A percentile compares a stretch with the other conserved stretches of the same genome.
phyloP scores from a whole-genome alignment of 2,329 filamentous ascomycete species.

The Monilinia fructigena region DNA sequence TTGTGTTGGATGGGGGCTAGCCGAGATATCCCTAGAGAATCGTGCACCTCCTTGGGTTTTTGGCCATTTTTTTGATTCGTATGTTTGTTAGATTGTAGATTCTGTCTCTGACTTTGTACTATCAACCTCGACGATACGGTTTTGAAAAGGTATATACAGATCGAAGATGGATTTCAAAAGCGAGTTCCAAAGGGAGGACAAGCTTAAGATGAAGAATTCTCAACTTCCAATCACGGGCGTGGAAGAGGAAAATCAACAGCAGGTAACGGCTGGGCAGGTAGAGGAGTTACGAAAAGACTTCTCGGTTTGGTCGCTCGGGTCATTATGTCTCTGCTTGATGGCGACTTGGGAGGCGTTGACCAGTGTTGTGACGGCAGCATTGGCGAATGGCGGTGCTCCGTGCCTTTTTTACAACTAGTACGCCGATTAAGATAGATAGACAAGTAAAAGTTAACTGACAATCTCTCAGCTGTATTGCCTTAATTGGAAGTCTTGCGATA shows the following conservation, averaged over 20 bases:
- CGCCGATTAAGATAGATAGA: conserved; percentile 5
- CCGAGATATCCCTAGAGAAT: neutral
- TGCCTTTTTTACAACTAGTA: conserved; percentile 49
- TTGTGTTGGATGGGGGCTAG: neutral
- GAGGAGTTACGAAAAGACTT: conserved; percentile 40
- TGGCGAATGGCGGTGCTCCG: conserved; percentile 48
- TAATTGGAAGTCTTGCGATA: conserved; percentile 44
- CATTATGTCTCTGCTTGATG: conserved; percentile 35
- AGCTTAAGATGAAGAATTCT: neutral
- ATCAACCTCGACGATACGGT: neutral
- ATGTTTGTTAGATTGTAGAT: neutral
- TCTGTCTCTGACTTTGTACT: neutral
- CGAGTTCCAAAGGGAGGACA: neutral
- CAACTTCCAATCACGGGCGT: neutral
- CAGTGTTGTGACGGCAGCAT: conserved; percentile 47
- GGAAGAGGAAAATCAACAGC: neutral
- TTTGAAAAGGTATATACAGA: neutral
- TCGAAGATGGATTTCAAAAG: neutral
- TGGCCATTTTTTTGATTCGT: neutral
- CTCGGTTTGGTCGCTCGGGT: conserved; percentile 46
- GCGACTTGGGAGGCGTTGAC: conserved; percentile 13
- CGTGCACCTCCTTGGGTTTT: neutral
- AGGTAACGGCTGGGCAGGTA: neutral
- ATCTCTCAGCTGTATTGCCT: conserved; percentile 43
- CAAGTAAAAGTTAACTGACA: neutral